Conservation (phyloP, 257 asterid genomes). For the Rauvolfia tetraphylla region DNA sequence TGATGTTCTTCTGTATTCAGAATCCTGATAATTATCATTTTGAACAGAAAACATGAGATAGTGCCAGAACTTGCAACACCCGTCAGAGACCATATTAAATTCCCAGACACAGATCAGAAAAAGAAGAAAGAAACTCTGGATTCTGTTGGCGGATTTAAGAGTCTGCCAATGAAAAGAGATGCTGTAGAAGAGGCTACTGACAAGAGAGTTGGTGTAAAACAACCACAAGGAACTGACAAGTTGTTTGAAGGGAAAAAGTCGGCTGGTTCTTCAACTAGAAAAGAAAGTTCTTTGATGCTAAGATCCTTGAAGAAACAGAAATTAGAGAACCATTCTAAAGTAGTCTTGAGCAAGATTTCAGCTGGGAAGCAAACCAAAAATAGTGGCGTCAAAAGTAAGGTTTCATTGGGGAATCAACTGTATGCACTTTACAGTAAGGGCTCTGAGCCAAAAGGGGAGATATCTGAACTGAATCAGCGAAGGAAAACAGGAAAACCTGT, state of each 20-base stretch:
- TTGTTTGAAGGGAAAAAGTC: constrained; percentile 28
- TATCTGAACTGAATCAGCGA: constrained; percentile 25
- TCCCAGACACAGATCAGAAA: constrained; percentile 48
- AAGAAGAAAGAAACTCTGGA: constrained; percentile 27
- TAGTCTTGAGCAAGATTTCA: constrained; percentile 24
- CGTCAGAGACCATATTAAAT: constrained; percentile 59
- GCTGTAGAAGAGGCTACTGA: constrained; percentile 25
- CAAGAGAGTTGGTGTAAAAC: constrained; percentile 31
- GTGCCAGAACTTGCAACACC: constrained; percentile 53
- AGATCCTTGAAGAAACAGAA: constrained; percentile 36
- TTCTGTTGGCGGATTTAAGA: constrained; percentile 21
- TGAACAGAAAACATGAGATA: constrained; percentile 62
- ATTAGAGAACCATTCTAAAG: constrained; percentile 19
- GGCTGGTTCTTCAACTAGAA: constrained; percentile 37
- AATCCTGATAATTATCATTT: neutral
- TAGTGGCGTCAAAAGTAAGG: constrained; percentile 22
- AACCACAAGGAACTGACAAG: constrained; percentile 33
- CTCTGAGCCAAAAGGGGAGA: constrained; percentile 23
- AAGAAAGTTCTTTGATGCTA: constrained; percentile 24
- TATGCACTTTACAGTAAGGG: constrained; percentile 26
- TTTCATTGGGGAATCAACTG: constrained; percentile 42
- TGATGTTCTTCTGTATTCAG: neutral
- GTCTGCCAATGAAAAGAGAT: constrained; percentile 14
- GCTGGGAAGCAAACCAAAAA: constrained; percentile 29
- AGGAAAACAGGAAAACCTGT: constrained; percentile 31